Conservation (phyloP, 2,329 filamentous ascomycete genomes). For the Plenodomus biglobosus region DNA sequence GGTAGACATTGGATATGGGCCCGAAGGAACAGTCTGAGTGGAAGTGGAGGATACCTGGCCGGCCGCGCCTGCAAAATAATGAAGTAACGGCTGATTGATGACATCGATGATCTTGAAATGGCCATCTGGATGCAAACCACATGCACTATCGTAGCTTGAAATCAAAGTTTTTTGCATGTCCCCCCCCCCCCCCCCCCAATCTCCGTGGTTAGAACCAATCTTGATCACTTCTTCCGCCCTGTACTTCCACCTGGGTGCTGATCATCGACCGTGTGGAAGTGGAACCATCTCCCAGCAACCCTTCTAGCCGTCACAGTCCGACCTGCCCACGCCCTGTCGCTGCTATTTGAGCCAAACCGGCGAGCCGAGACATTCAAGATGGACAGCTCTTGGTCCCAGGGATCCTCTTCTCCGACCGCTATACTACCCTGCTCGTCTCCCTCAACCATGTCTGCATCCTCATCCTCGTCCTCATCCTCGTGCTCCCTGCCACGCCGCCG, state of each 20-base stretch:
- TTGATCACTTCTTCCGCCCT: neutral
- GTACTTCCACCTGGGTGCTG: slow-evolving; percentile 3
- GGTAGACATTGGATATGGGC: neutral
- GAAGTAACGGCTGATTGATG: slow-evolving; percentile 28
- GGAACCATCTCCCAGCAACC: slow-evolving; percentile 51
- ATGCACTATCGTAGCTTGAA: slow-evolving; percentile 1
- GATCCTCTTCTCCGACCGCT: slow-evolving; percentile 21
- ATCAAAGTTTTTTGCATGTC: neutral
- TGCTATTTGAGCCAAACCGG: slow-evolving; percentile 36
- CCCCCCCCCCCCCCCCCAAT: too few relatives aligned
- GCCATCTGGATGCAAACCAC: slow-evolving; percentile 9
- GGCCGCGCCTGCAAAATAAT: slow-evolving; percentile 21
- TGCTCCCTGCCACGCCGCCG: slow-evolving; percentile 47
- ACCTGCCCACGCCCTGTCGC: slow-evolving; percentile 50
- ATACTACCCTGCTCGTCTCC: slow-evolving; percentile 8
- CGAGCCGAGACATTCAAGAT: slow-evolving; percentile 53
- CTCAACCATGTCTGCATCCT: slow-evolving; percentile 47
- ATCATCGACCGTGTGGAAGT: slow-evolving; percentile 22
- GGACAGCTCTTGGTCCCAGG: slow-evolving; percentile 51
- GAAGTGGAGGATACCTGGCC: slow-evolving; percentile 19
- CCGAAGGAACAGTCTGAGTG: slow-evolving; percentile 9
- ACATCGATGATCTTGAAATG: slow-evolving; percentile 16
- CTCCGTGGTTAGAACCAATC: neutral
- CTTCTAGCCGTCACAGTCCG: slow-evolving; percentile 48
- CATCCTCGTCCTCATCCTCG: slow-evolving; percentile 65